Evolutionary conservation across 495 filamentous ascomycete genomes (phyloP).

Genomic region (Lophiostoma macrostomum): DNA sequence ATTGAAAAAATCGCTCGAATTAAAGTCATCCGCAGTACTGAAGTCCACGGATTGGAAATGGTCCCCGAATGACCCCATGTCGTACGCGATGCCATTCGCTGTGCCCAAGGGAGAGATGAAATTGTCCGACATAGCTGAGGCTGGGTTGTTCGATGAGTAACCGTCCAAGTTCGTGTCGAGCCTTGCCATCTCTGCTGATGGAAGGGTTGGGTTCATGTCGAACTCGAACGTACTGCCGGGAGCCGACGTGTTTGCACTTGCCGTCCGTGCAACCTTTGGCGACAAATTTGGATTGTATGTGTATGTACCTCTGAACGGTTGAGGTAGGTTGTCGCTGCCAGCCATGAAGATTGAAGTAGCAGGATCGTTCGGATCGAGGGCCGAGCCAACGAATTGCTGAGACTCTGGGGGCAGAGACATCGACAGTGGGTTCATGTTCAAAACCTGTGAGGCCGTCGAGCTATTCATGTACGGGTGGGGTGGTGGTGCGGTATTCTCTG

Average conservation of each 20-base stretch:
- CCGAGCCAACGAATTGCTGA: conserved; percentile 48
- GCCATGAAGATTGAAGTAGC: conserved; percentile 47
- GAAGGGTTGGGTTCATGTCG: conserved; percentile 15
- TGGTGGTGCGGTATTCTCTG: neutral
- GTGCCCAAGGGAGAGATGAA: conserved; percentile 7
- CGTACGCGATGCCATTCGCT: conserved; percentile 8
- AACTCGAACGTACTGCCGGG: neutral
- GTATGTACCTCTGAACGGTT: conserved; percentile 37
- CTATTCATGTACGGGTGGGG: conserved; percentile 22
- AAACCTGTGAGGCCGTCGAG: conserved; percentile 1
- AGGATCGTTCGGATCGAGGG: conserved; percentile 46
- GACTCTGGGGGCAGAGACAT: conserved; percentile 49
- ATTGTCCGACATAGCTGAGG: conserved; percentile 6
- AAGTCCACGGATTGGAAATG: neutral
- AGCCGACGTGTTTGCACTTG: neutral
- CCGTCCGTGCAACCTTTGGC: conserved; percentile 9
- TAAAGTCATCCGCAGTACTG: neutral
- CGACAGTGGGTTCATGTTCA: conserved; percentile 43
- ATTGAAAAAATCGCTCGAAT: too few species aligned
- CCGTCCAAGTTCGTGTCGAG: neutral
- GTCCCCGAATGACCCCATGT: neutral
- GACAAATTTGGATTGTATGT: conserved; percentile 39
- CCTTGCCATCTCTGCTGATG: neutral
- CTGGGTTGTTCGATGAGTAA: neutral
- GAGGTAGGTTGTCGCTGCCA: conserved; percentile 38